A percentile compares a stretch with the other conserved stretches of the same genome.
phyloP scores from a whole-genome alignment of 768 basidiomycete species.

The Leccinum pellstonianum region DNA sequence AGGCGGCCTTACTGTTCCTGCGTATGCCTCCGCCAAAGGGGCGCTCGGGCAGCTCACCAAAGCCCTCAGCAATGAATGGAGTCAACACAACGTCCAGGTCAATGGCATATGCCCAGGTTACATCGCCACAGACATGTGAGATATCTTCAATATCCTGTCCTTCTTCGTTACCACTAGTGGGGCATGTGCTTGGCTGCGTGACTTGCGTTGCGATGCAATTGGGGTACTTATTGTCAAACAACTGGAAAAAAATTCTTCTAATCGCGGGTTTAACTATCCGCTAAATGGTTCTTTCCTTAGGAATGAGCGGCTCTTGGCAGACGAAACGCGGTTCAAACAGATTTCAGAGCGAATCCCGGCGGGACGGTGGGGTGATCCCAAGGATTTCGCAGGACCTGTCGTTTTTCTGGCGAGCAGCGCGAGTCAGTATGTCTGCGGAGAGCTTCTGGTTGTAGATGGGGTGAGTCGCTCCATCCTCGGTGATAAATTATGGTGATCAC shows the following conservation, averaged over 20 bases:
- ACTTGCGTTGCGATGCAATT: constrained; percentile 5
- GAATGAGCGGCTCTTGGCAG: constrained; percentile 63
- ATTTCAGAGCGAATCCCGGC: constrained; percentile 73
- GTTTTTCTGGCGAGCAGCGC: constrained; percentile 65
- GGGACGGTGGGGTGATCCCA: constrained; percentile 63
- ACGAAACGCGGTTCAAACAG: constrained; percentile 59
- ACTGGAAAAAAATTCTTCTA: constrained; percentile 2
- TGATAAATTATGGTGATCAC: constrained; percentile 3
- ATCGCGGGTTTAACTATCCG: constrained; percentile 6
- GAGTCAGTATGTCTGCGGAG: constrained; percentile 68
- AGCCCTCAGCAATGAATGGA: constrained; percentile 93
- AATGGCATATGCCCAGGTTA: constrained; percentile 89
- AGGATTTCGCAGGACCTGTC: constrained; percentile 65
- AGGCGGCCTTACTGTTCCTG: constrained; percentile 74
- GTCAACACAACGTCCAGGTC: constrained; percentile 81
- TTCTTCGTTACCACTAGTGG: not conserved
- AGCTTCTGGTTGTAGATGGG: constrained; percentile 65
- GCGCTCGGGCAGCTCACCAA: constrained; percentile 84
- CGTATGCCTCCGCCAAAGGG: constrained; percentile 90
- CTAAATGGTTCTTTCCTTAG: constrained; percentile 35
- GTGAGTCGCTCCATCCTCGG: constrained; percentile 39
- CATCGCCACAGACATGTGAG: constrained; percentile 84
- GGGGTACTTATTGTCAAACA: constrained; percentile 9
- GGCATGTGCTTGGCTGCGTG: constrained; percentile 7
- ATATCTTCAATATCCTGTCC: constrained; percentile 20